Evolutionary conservation across 1,284 basidiomycete genomes (phyloP).

Genomic region (Tylopilus sp.): DNA sequence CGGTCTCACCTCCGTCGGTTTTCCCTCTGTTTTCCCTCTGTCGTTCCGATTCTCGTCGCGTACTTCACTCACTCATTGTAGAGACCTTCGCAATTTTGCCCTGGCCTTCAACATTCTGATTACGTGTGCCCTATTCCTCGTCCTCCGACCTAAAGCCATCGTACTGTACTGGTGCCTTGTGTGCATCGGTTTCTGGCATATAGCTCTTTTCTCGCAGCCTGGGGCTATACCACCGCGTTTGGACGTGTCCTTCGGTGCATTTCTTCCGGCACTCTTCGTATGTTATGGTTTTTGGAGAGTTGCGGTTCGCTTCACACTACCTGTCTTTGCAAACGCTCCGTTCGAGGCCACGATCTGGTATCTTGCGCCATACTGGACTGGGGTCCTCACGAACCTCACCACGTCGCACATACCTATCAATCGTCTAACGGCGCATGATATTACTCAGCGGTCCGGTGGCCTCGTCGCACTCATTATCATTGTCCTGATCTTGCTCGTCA

Average conservation of each 20-base stretch:
- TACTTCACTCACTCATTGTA: conserved; percentile 57
- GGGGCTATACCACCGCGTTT: conserved; percentile 64
- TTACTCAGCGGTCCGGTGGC: conserved; percentile 65
- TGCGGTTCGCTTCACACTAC: conserved; percentile 72
- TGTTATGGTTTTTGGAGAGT: conserved; percentile 78
- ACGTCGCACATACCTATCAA: conserved; percentile 70
- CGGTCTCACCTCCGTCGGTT: conserved; percentile 69
- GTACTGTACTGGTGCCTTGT: conserved; percentile 75
- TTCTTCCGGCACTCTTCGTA: conserved; percentile 78
- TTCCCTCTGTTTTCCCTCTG: conserved; percentile 71
- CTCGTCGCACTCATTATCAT: conserved; percentile 71
- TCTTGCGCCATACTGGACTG: conserved; percentile 79
- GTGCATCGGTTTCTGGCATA: conserved; percentile 87
- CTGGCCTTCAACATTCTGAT: conserved; percentile 70
- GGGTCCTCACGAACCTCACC: conserved; percentile 63
- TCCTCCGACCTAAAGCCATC: conserved; percentile 71
- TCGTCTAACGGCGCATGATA: conserved; percentile 68
- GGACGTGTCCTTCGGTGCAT: conserved; percentile 67
- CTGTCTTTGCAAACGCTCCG: conserved; percentile 63
- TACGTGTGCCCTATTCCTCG: conserved; percentile 62
- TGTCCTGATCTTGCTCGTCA: conserved; percentile 54
- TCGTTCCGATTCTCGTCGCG: conserved; percentile 48
- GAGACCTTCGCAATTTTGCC: conserved; percentile 65
- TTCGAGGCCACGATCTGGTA: conserved; percentile 75
- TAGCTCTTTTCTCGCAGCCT: conserved; percentile 78